Base-by-base conservation (phyloP, 1,139 yeast genomes). In the Saccharomyces hybrid region DNA sequence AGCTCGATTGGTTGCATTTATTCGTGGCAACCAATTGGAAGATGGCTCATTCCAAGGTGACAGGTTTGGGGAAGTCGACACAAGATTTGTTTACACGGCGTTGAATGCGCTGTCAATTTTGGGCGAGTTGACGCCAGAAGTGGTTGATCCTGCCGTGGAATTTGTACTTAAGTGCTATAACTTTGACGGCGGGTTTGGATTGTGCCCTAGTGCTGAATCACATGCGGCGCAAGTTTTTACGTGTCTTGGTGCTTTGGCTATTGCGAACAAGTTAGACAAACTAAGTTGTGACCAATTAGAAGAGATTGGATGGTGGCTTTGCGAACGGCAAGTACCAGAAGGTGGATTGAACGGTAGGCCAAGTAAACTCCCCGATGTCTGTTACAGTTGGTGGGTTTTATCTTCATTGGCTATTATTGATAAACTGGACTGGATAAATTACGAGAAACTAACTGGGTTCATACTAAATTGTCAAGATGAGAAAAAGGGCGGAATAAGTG, bases 331-430 rank as follows among this genome's bases (percentile, higher is more conserved):
- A 69, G 79, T 88, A n/a, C 83, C 84, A 3, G 77, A 78, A 27
- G 99, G 99, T 5, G 99, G 99, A 0, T 76, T 93, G 53, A 93
- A 93, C 67, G 99, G 99, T 0, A 79, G 99, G 51, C 99, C 99
- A 0, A 96, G 95, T 60, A 93, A 93, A 68, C 73, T 91, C 27
- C 97, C 98, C 0, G 99, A 93, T 70, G 96, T 88, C 14, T 93
- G 99, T 68, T 93, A 93, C 68, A 84, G 95, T 65, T 95, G 98
- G 98, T 93, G 99, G 99, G 96, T 90, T 5, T 71, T 91, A 47
- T 85, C 96, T 0, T 80, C 93, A 1, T 72, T 93, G 51, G 80
- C 88, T 0, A 85, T 91, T 53, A 73, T 93, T 27, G 80, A 74
- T 0, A 81, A 79, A 58, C 69, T 82, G 27, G 80, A 85, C 57